Evolutionary conservation across 2,329 filamentous ascomycete species (phyloP), one percentile per base, ranked within the genome.

Genomic region (Ophiostoma sp.): DNA sequence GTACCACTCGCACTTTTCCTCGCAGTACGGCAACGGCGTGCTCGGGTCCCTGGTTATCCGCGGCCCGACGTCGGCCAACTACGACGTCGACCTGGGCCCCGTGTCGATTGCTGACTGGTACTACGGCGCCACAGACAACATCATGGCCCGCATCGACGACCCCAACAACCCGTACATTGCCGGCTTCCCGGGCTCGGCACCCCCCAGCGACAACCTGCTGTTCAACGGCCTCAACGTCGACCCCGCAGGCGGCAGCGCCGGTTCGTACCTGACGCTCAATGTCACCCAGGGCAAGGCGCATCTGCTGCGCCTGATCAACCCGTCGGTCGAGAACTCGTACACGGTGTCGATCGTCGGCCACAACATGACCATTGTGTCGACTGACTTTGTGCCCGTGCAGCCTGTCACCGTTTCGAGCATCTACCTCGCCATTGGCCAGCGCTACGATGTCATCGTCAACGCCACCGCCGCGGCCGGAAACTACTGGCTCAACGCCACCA

Each of bases 81-180:
- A 84, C 75, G 85, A 87, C 69, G 78, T 82, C 57, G 85, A 87
- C 73, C 79, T 86, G 0, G 85, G 85, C 10, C 74, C 80, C 5
- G 78, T 84, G 3, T 79, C 82, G 5, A 79, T 88, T 64, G 81
- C 80, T 7, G 86, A 88, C 74, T 89, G 83, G 80, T 85, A 84
- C 76, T 80, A 83, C 65, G 71, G 36, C 10, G 69, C n/a, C 5
- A 71, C 70, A 11, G 78, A 79, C 71, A 72, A 72, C 20, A 72
- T 78, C 41, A 71, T 74, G 39, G 74, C 23, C 69, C 73, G 35
- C 74, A 64, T 72, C 41, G 68, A 71, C 67, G 68, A 73, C 48
- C 70, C 72, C 20, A 54, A 36, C 65, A 76, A 75, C 65, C 74
- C 65, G 75, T 76, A 73, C 39, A 69, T 71, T 11, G 54, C 74